A percentile compares a stretch with the other conserved stretches of the same genome.
phyloP scores from a whole-genome alignment of 139 green algal species.

The Choricystis sp. region DNA sequence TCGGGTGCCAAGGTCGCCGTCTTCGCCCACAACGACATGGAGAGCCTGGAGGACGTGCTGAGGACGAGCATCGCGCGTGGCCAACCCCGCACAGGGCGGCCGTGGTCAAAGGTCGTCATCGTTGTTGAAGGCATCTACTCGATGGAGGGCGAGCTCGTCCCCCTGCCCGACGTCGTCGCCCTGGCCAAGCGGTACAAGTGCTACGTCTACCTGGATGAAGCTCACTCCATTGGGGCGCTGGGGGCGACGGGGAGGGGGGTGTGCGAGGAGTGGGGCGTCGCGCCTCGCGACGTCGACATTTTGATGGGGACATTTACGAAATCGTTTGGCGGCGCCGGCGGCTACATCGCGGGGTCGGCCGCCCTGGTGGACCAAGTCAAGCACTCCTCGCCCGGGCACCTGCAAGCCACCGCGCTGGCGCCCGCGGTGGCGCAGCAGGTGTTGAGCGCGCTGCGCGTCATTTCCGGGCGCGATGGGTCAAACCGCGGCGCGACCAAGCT shows the following conservation, averaged over 20 bases:
- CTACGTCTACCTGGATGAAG: constrained; percentile 98
- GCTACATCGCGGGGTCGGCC: constrained; percentile 67
- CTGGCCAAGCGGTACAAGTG: constrained; percentile 87
- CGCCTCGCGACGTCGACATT: constrained; percentile 65
- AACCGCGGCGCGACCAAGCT: constrained; percentile 58
- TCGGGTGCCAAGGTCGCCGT: constrained; percentile 77
- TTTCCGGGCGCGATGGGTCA: constrained; percentile 37
- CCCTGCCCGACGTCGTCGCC: constrained; percentile 68
- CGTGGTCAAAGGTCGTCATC: constrained; percentile 94
- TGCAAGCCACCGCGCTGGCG: constrained; percentile 80
- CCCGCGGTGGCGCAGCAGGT: constrained; percentile 61
- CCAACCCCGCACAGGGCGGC: constrained; percentile 72
- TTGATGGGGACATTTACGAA: constrained; percentile 99
- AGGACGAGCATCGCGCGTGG: constrained; percentile 67
- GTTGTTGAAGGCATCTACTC: constrained; percentile 96
- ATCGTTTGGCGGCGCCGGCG: constrained; percentile 89
- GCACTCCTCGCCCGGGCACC: constrained; percentile 34
- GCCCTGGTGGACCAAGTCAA: constrained; percentile 62
- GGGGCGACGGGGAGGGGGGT: constrained; percentile 59
- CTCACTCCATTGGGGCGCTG: constrained; percentile 92
- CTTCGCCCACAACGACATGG: constrained; percentile 76
- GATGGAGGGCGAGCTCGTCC: constrained; percentile 92
- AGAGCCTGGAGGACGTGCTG: constrained; percentile 76
- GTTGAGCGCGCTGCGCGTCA: constrained; percentile 52
- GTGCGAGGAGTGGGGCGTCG: constrained; percentile 79